A percentile compares a stretch with the other conserved stretches of the same genome.
phyloP scores from a whole-genome alignment of 345 rosid species.

The Corchorus olitorius region DNA sequence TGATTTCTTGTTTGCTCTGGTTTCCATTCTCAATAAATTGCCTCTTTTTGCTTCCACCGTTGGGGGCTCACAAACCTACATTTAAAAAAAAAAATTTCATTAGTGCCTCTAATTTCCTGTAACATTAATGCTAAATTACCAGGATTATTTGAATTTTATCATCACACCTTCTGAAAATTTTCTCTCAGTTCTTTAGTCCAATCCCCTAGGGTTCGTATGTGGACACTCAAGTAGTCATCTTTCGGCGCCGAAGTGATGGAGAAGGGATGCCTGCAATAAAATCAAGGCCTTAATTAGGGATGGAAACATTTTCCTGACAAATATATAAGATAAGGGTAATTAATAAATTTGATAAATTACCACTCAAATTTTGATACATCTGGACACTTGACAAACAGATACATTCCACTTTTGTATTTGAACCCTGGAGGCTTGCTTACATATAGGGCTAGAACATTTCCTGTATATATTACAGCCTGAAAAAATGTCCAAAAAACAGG shows the following conservation, averaged over 20 bases:
- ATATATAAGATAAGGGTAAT: background rate
- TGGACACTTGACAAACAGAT: conserved; percentile 87
- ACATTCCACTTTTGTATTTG: conserved; percentile 93
- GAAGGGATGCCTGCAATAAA: conserved; percentile 80
- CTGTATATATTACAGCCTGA: conserved; percentile 84
- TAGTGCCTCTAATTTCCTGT: background rate
- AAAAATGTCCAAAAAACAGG: conserved; percentile 20
- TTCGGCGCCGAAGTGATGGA: conserved; percentile 96
- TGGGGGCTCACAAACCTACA: conserved; percentile 73
- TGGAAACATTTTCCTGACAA: background rate
- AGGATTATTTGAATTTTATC: background rate
- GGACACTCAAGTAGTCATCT: conserved; percentile 84
- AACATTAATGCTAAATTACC: background rate
- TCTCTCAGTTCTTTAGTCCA: conserved; percentile 83
- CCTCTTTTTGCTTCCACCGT: conserved; percentile 40
- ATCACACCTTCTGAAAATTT: conserved; percentile 72
- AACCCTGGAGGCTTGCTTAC: conserved; percentile 82
- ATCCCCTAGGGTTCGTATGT: conserved; percentile 88
- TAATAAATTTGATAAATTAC: conserved; percentile 31
- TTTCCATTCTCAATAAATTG: conserved; percentile 69
- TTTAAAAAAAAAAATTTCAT: background rate
- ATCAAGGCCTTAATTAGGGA: background rate
- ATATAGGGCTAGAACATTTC: conserved; percentile 89
- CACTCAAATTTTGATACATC: conserved; percentile 82
- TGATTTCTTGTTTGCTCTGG: conserved; percentile 44